These are phyloP conservation scores for Amanita brunnescens DNA, from an alignment of 768 basidiomycete species.

Conservation along the genomic window DNA sequence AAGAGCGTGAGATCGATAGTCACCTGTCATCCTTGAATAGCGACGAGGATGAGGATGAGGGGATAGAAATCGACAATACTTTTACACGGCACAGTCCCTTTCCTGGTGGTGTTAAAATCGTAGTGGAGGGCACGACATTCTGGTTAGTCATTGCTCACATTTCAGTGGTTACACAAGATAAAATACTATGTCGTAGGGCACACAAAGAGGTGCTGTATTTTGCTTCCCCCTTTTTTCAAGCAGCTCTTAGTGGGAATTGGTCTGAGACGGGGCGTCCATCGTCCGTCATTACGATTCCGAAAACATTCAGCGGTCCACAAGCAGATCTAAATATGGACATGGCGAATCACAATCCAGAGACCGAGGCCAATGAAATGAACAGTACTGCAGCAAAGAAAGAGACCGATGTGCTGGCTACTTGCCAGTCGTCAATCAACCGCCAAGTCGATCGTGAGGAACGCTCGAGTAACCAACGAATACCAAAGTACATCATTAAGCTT, in stretches of 20 bases:
- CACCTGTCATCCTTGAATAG: slow-evolving; percentile 60
- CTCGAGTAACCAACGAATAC: neutral
- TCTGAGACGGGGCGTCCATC: slow-evolving; percentile 81
- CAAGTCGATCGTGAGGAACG: neutral
- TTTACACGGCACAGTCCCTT: slow-evolving; percentile 61
- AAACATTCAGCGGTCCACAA: slow-evolving; percentile 35
- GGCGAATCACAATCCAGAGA: neutral
- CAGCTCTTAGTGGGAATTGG: slow-evolving; percentile 86
- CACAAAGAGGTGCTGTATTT: slow-evolving; percentile 90
- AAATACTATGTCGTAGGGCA: slow-evolving; percentile 41
- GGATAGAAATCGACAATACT: slow-evolving; percentile 74
- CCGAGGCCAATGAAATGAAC: neutral
- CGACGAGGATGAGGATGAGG: slow-evolving; percentile 55
- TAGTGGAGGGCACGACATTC: slow-evolving; percentile 84
- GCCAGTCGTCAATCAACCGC: neutral
- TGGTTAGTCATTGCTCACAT: slow-evolving; percentile 53
- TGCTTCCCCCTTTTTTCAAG: slow-evolving; percentile 93
- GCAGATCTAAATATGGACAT: neutral
- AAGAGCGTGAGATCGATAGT: slow-evolving; percentile 66
- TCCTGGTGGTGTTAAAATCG: slow-evolving; percentile 85
- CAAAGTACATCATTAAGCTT: neutral
- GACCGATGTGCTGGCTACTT: neutral
- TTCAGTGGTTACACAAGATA: slow-evolving; percentile 3
- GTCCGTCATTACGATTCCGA: slow-evolving; percentile 78
- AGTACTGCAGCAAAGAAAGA: neutral